Base-by-base conservation (phyloP, 176 grass and related monocot genomes). In the Microstegium vimineum region DNA sequence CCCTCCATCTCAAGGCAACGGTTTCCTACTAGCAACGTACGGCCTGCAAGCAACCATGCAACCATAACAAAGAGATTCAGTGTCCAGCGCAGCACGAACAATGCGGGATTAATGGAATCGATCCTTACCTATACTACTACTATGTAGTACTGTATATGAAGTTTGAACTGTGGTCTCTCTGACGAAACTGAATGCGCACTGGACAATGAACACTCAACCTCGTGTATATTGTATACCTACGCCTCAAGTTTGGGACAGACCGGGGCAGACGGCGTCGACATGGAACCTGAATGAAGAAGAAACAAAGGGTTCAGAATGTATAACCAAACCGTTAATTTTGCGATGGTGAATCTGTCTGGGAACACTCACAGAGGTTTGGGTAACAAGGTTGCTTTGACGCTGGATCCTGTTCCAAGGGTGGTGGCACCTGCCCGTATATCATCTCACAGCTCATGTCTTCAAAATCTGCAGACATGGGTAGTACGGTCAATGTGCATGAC, bases 371-470 rank as follows among this genome's bases (percentile, higher is more conserved):
- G 15, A 93, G 86, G 56, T 75, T 83, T 49, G 88, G 61, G 34
- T 93, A 93, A 82, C 95, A 98, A n/a, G 95, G 79, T 33, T 98
- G 92, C 74, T 93, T 91, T 33, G 90, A 93, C 13, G 68, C 90
- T 5, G 90, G 88, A 74, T 98, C 95, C 75, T 95, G 90, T 90
- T 98, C 87, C 32, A 95, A 65, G 10, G 89, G 90, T 25, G 95
- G 92, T 45, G 95, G 95, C 4, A 86, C 84, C 81, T 93, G 92
- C 22, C 92, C 95, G 36, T 95, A 98, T 68, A 98, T 84, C 95
- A 98, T 94, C 75, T 94, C 95, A 42, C 95, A 94, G 60, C 95
- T 98, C 92, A 98, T 95, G 82, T 98, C 95, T 81, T 98, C 90
- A 34, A 98, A 98, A 86, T 98, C 95, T 95, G 89, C 60, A 60